Base-by-base conservation (phyloP, 371 early-diverging fungal genomes). In the Mucor sp. region DNA sequence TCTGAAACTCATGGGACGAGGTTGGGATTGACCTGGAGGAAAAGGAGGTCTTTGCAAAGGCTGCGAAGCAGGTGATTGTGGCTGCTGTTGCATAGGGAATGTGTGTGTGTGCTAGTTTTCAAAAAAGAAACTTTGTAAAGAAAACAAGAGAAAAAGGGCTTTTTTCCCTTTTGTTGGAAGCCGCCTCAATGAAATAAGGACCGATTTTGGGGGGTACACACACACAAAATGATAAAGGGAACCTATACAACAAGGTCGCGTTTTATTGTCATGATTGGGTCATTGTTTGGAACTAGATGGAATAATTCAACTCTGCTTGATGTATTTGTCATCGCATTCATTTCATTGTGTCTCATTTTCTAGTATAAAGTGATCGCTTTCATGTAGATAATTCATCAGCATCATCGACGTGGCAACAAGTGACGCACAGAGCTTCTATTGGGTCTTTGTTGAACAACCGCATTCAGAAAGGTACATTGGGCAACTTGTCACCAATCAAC, bases 41-140 rank as follows among this genome's bases (percentile, higher is more conserved):
- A 41, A 19, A 17, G 63, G 67, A 43, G 72, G 72, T 50, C 72
- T 60, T 62, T 71, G 71, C 25, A 56, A 56, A 56, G 57, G 57
- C 14, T 56, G 57, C 6, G 28, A 32, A 32, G 32, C 57, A 56
- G 57, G 57, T 30, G 57, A 32, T n/a, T 28, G 57, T 56, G 28
- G 57, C 32, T 56, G 57, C 57, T 50, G 50, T 15, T 56, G 32
- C 57, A 41, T 41, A 37, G 27, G 4, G 23, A 28, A n/a, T n/a
- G n/a, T n/a, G 23, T 27, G 6, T 28, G 28, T 55, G 28, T 14
- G 30, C 37, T 37, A 41, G 37, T 35, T 35, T 12, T 35, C 37
- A 35, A 12, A 50, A 56, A 30, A 35, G 6, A 50, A 56, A 30
- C 17, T 56, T 15, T 23, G 19, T n/a, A 30, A 30, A 32, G 30